Percentiles rank a stretch among this genome's conserved stretches.
These are phyloP conservation scores for Diplodia corticola DNA, from an alignment of 2,329 filamentous ascomycete genomes.

Conservation along the genomic window DNA sequence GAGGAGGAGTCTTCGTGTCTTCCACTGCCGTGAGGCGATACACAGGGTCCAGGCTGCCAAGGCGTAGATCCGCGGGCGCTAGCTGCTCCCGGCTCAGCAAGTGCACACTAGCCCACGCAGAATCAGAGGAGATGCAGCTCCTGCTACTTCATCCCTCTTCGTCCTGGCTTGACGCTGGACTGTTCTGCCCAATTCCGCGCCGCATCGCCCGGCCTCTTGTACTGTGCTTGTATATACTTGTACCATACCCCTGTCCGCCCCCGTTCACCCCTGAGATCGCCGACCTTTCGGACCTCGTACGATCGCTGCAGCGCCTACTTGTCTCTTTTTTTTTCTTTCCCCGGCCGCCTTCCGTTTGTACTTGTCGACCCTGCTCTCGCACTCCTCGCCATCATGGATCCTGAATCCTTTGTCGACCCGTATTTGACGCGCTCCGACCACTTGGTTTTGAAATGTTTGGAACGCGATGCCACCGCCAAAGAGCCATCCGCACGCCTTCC, in stretches of 20 bases:
- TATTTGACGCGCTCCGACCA: slow-evolving; percentile 43
- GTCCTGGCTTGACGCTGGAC: not conserved
- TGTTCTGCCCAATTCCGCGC: not conserved
- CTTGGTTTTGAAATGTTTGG: slow-evolving; percentile 42
- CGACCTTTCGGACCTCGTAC: not conserved
- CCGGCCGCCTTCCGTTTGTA: not conserved
- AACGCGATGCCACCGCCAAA: slow-evolving; percentile 31
- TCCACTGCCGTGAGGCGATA: not conserved
- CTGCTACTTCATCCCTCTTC: not conserved
- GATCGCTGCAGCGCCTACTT: not conserved
- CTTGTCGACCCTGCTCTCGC: not conserved
- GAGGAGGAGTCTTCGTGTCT: no score
- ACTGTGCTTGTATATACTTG: slow-evolving; percentile 7
- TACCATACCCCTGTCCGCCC: slow-evolving; percentile 1
- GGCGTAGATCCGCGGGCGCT: slow-evolving; percentile 15
- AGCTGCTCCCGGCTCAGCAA: not conserved
- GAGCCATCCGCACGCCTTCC: not conserved
- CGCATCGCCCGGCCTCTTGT: not conserved
- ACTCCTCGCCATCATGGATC: not conserved
- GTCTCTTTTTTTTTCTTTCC: not conserved
- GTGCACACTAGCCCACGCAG: slow-evolving; percentile 8
- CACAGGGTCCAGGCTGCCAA: slow-evolving; percentile 10
- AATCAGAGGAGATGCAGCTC: not conserved
- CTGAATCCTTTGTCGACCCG: slow-evolving; percentile 28
- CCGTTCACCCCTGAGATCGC: not conserved